Evolutionary conservation across 2,329 filamentous ascomycete species (phyloP), one percentile per base, ranked within the genome.

Genomic region (Neopestalotiopsis sp.): DNA sequence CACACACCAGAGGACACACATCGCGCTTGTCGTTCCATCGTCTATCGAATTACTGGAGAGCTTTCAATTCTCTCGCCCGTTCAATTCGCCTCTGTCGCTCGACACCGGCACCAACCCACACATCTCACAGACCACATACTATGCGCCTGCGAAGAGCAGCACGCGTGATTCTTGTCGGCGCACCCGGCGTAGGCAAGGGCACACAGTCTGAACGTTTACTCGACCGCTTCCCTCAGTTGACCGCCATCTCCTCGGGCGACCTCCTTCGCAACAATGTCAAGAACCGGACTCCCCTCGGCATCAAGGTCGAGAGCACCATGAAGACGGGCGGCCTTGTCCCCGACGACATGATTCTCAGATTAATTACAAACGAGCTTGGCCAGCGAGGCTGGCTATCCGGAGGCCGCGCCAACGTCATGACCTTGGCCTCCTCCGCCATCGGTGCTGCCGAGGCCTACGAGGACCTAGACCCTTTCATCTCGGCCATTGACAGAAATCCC

Each of bases 171-270:
- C 90, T 99, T 74, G 90, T 99, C 75, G 96, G 96, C 75, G 95
- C 95, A 66, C 96, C 96, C n/a, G 95, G 95, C 69, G 96, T 97
- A 68, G 96, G 96, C 71, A 99, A 99, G 81, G 96, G 95, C 71
- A 99, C 96, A 3, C 96, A 99, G 84, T 94, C 94, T 65, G 93
- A 97, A 80, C 90, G 96, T 71, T 86, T 99, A 71, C 90, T 98
- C 74, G 85, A 91, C 74, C 90, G 93, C 73, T 99, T 96, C 78
- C 94, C 95, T 3, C 93, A 98, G 77, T 86, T 99, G 61, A 92
- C 94, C 66, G 91, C 94, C 20, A 95, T 99, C 80, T 97, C 94
- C 81, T 97, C 96, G 4, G 96, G 96, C 70, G 95, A 99, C 81
- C 85, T 99, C 17, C 84, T 99, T 69, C 91, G 96, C 71, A 90